These are phyloP conservation scores for Paramecium sonneborni DNA, from an alignment of 73 alveolate species.

Conservation along the genomic window DNA sequence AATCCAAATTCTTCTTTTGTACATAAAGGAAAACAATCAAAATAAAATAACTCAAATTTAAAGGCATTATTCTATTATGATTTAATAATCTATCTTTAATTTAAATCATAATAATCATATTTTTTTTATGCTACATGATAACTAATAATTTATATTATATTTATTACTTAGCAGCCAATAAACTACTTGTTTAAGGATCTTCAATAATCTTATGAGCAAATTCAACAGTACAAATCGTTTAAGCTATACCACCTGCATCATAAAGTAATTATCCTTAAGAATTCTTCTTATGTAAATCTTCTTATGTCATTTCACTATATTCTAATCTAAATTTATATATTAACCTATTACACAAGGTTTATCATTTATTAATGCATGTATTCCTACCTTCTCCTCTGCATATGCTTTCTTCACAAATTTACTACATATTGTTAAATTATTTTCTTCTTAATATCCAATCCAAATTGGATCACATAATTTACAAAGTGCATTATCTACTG, in stretches of 20 bases:
- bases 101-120: conserved; percentile 70
- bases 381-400: conserved; percentile 79
- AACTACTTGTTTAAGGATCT: neutral
- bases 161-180: conserved; percentile 25
- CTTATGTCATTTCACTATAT: conserved; percentile 76
- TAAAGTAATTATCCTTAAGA: conserved; percentile 68
- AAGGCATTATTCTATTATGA: conserved; percentile 69
- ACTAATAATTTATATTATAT: neutral
- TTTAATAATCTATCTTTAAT: conserved; percentile 47
- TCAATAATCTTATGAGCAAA: neutral
- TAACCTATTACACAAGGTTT: conserved; percentile 63
- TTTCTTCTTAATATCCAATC: conserved; percentile 71
- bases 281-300: conserved; percentile 46
- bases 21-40: conserved; percentile 72
- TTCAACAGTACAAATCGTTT: conserved; percentile 69
- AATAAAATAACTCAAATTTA: conserved; percentile 81
- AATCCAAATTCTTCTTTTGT: conserved; percentile 67
- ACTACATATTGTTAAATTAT: conserved; percentile 66
- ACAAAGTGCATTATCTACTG: conserved; percentile 82
- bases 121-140: conserved; percentile 85
- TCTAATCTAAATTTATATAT: conserved; percentile 58
- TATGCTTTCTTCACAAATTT: conserved; percentile 68
- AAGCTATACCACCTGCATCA: conserved; percentile 76
- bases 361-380: conserved; percentile 67
- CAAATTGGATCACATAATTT: conserved; percentile 82